Percentiles rank a stretch among this genome's conserved stretches.
phyloP scores from a whole-genome alignment of 768 basidiomycete genomes.

The Tulasnella sp. region DNA sequence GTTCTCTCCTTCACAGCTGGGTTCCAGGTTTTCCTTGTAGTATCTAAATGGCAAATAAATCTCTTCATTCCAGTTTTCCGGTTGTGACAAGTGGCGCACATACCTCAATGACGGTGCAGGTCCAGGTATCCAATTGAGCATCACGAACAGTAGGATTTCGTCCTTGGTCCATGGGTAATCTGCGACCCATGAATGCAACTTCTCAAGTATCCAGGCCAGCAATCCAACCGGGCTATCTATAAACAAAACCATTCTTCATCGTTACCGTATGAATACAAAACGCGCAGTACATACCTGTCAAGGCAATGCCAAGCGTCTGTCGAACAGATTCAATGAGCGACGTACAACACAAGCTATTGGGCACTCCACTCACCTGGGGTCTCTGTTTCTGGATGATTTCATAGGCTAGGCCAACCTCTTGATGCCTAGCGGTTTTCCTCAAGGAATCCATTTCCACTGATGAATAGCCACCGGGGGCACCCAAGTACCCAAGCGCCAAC shows the following conservation, averaged over 20 bases:
- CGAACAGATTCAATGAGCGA: background rate
- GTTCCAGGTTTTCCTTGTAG: constrained; percentile 6
- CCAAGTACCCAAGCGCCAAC: background rate
- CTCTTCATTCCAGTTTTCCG: background rate
- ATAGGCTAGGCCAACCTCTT: background rate
- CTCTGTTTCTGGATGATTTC: constrained; percentile 3
- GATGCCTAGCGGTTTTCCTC: background rate
- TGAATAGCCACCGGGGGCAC: constrained; percentile 10
- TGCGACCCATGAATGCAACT: constrained; percentile 5
- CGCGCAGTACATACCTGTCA: background rate
- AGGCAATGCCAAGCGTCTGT: constrained; percentile 10
- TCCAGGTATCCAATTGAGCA: constrained; percentile 11
- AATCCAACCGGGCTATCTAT: constrained; percentile 11
- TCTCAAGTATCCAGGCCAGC: constrained; percentile 13
- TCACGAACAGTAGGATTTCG: constrained; percentile 5
- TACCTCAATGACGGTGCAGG: constrained; percentile 2
- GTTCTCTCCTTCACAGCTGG: background rate
- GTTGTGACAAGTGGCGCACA: background rate
- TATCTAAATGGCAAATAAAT: background rate
- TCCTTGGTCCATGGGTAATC: constrained; percentile 11
- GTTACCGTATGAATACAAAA: background rate
- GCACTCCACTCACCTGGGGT: background rate
- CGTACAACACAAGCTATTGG: background rate
- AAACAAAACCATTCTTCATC: background rate
- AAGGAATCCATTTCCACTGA: background rate